Evolutionary conservation across 768 basidiomycete species (phyloP), one percentile per base, ranked within the genome.

Genomic region (Exsudoporus frostii): DNA sequence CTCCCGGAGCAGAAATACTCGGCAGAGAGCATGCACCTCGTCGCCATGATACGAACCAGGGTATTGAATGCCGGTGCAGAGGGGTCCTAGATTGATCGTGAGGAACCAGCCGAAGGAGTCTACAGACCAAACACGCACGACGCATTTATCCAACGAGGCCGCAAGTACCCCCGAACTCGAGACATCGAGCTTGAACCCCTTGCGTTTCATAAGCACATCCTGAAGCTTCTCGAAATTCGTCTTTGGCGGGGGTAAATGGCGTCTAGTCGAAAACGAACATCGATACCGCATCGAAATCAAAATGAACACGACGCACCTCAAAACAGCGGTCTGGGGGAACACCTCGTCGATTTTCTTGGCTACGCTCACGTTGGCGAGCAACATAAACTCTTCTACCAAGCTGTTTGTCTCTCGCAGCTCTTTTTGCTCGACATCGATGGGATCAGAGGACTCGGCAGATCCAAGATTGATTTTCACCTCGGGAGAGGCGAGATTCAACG

Each of bases 1-100:
- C 92, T 94, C 9, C 97, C 96, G 0, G 95, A 90, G 67, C 90
- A 92, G 74, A 98, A 98, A 70, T 99, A 99, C 68, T 99, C 97
- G 19, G 97, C 97, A 0, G 95, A 87, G 24, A 98, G 78, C 97
- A 99, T 99, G 69, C 97, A 98, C 29, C 97, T 79, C 4, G 96
- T 98, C 3, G 97, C 95, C 95, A 99, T 98, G 70, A 99, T 98
- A 38, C 97, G 86, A 34, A 99, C 96, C 17, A 98, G 81, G 0
- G 94, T 98, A 63, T 98, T 99, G 78, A 99, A 98, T 1, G 92
- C 85, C 0, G 94, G 90, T 61, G 92, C 84, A 17, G 72, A 69
- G 0, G 87, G 79, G 65, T 97, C 93, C 93, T 95, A 36, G 19
- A 25, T 40, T 27, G 32, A 14, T 45, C 51, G 22, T 65, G 42